These are phyloP conservation scores for Russula dissimulans DNA, from an alignment of 768 basidiomycete species.

Conservation along the genomic window DNA sequence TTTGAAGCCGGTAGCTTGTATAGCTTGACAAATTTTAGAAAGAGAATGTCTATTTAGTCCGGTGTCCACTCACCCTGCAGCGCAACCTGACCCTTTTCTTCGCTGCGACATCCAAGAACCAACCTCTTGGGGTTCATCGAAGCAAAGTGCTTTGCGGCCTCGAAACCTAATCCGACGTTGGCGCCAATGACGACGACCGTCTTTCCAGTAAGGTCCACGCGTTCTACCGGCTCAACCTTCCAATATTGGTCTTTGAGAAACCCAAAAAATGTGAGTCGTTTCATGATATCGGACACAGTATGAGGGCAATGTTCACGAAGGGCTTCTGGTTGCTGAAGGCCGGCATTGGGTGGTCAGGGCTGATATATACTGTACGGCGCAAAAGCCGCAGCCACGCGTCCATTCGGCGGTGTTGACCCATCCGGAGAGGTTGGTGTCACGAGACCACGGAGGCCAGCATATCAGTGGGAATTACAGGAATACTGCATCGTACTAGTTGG, in stretches of 20 bases:
- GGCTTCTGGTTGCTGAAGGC: too few relatives aligned
- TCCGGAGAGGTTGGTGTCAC: too few relatives aligned
- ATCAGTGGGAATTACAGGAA: too few relatives aligned
- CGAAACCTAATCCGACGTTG: conserved; percentile 18
- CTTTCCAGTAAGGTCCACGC: conserved; percentile 15
- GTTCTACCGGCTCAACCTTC: conserved; percentile 3
- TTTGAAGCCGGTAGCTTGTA: conserved; percentile 13
- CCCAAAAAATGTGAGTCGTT: not conserved
- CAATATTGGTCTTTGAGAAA: conserved; percentile 5
- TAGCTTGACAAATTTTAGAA: not conserved
- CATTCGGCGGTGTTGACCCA: too few relatives aligned
- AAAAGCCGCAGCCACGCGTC: too few relatives aligned
- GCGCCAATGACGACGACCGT: conserved; percentile 18
- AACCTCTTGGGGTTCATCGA: conserved; percentile 16
- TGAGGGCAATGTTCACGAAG: too few relatives aligned
- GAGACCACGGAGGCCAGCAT: too few relatives aligned
- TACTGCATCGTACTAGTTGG: too few relatives aligned
- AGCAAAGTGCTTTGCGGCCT: conserved; percentile 14
- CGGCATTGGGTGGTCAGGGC: too few relatives aligned
- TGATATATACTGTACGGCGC: too few relatives aligned
- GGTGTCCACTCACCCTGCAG: not conserved
- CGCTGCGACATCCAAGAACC: conserved; percentile 13
- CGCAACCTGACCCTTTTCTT: conserved; percentile 11
- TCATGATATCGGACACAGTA: conserved; percentile 3
- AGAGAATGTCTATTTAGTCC: not conserved